These are phyloP conservation scores for Phytophthora litchii DNA, from an alignment of 352 stramenopile species.

Conservation along the genomic window DNA sequence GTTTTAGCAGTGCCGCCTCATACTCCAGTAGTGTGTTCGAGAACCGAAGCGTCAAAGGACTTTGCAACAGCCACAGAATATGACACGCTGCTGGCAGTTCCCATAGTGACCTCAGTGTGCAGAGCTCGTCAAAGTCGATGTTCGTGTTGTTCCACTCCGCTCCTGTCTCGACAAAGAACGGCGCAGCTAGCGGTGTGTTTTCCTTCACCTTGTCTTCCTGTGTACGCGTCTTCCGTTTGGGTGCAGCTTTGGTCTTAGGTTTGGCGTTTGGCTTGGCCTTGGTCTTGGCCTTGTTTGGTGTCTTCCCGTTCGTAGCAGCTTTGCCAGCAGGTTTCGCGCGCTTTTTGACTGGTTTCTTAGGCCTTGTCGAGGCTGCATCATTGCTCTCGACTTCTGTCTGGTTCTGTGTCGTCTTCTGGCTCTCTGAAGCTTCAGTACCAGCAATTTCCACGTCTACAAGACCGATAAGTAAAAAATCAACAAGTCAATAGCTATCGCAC, in stretches of 20 bases:
- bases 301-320: conserved; percentile 27
- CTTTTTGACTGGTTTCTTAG: conserved; percentile 32
- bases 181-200: conserved; percentile 55
- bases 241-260: conserved; percentile 36
- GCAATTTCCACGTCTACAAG: conserved; percentile 30
- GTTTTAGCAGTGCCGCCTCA: conserved; percentile 79
- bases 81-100: conserved; percentile 82
- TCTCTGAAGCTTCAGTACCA: conserved; percentile 4
- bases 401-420: neutral
- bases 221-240: conserved; percentile 67
- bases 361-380: neutral
- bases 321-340: conserved; percentile 31
- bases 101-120: conserved; percentile 64
- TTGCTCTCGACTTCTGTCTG: neutral
- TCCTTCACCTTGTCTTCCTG: conserved; percentile 61
- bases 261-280: conserved; percentile 31
- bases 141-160: conserved; percentile 71
- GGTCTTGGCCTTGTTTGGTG: conserved; percentile 4
- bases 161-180: conserved; percentile 78
- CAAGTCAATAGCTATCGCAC: conserved; percentile 8
- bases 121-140: conserved; percentile 81
- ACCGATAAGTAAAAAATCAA: conserved; percentile 28
- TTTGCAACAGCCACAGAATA: conserved; percentile 85
- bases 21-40: conserved; percentile 84
- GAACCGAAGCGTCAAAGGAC: conserved; percentile 77